These are phyloP conservation scores for Zygoascus sp. DNA, from an alignment of 1,139 yeast genomes.

Conservation along the genomic window DNA sequence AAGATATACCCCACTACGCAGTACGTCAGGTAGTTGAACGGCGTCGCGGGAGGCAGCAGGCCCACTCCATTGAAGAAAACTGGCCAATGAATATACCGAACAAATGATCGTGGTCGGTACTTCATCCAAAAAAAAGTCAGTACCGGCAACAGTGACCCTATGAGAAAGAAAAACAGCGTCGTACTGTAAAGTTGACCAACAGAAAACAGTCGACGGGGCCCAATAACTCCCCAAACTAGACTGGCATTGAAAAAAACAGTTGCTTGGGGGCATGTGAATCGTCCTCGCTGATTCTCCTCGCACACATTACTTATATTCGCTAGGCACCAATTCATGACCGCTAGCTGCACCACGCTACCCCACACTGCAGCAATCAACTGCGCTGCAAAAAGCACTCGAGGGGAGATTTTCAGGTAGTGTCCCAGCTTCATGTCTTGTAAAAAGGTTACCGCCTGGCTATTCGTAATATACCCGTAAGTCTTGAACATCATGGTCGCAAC, in stretches of 20 bases:
- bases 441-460: conserved; percentile 53
- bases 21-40: conserved; percentile 47
- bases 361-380: conserved; percentile 42
- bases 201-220: conserved; percentile 49
- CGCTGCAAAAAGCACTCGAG: conserved; percentile 53
- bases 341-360: conserved; percentile 37
- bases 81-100: conserved; percentile 46
- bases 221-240: conserved; percentile 64
- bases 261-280: conserved; percentile 49
- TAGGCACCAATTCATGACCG: conserved; percentile 45
- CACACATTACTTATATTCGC: conserved; percentile 49
- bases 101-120: conserved; percentile 46
- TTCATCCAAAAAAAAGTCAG: conserved; percentile 46
- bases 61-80: conserved; percentile 50
- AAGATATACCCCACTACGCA: conserved; percentile 49
- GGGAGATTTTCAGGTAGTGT: conserved; percentile 60
- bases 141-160: conserved; percentile 45
- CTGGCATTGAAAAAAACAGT: conserved; percentile 52
- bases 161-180: conserved; percentile 43
- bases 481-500: conserved; percentile 58
- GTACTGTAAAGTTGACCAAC: conserved; percentile 37
- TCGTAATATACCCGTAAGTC: conserved; percentile 56
- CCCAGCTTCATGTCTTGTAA: conserved; percentile 58
- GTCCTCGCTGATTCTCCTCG: conserved; percentile 39
- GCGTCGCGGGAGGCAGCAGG: conserved; percentile 52